phyloP scores from a whole-genome alignment of 164 flowering plant species.

The Macadamia integrifolia region DNA sequence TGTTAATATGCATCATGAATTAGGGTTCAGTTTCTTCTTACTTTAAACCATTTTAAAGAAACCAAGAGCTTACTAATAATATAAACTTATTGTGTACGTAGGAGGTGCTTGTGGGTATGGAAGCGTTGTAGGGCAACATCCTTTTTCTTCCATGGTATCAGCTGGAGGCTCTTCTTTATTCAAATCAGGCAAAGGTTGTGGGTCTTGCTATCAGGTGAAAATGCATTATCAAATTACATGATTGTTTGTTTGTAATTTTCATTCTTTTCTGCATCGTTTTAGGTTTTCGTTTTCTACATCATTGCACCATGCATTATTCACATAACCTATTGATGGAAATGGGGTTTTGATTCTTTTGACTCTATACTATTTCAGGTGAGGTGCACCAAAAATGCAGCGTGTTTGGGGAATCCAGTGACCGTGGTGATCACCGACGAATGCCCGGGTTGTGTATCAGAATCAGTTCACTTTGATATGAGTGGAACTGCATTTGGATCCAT shows the following conservation, averaged over 20 bases:
- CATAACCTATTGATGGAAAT: background rate
- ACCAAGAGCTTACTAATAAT: background rate
- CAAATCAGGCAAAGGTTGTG: constrained; percentile 57
- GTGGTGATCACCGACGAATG: constrained; percentile 32
- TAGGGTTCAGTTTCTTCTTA: too few relatives aligned
- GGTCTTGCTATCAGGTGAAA: constrained; percentile 61
- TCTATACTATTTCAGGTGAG: constrained; percentile 30
- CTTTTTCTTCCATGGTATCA: constrained; percentile 32
- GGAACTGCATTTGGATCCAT: constrained; percentile 20
- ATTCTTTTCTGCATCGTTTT: too few relatives aligned
- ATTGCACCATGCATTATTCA: background rate
- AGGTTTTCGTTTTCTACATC: background rate
- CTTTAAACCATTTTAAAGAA: background rate
- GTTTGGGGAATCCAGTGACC: constrained; percentile 28
- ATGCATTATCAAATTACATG: background rate
- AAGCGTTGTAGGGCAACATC: constrained; percentile 33
- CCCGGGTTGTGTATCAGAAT: constrained; percentile 26
- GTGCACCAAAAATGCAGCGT: constrained; percentile 32
- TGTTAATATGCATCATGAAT: background rate
- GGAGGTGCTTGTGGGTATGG: constrained; percentile 85
- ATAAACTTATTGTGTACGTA: constrained; percentile 16
- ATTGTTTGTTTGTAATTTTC: background rate
- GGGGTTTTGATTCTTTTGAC: background rate
- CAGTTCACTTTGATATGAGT: constrained; percentile 30
- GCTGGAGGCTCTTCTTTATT: constrained; percentile 46